These are phyloP conservation scores for Geotrichum klebahnii DNA, from an alignment of 1,139 yeast species.

Conservation along the genomic window DNA sequence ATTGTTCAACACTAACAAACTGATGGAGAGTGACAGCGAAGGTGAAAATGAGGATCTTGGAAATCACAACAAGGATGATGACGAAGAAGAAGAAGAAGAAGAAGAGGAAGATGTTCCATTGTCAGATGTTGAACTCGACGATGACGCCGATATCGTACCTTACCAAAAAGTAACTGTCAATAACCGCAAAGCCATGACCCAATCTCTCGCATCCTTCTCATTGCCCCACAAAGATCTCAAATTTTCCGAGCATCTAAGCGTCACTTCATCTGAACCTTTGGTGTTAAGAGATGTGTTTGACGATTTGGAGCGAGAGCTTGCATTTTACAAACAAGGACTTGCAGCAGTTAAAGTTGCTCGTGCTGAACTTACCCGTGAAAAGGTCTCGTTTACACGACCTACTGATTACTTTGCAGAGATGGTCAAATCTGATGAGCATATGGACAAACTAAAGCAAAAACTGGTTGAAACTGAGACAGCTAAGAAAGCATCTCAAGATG, in stretches of 20 bases:
- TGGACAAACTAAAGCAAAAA: conserved; percentile 86
- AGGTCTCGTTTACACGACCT: conserved; percentile 89
- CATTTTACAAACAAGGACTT: conserved; percentile 87
- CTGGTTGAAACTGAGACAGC: conserved; percentile 81
- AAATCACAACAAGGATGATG: conserved; percentile 30
- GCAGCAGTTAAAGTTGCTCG: conserved; percentile 78
- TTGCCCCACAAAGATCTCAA: conserved; percentile 49
- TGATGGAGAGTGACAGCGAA: conserved; percentile 22
- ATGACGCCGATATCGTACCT: conserved; percentile 86
- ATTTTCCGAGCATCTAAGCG: conserved; percentile 78
- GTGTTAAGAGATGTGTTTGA: conserved; percentile 86
- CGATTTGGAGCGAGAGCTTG: conserved; percentile 83
- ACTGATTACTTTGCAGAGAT: conserved; percentile 95
- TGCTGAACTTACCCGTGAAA: conserved; percentile 55
- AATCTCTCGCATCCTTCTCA: conserved; percentile 35
- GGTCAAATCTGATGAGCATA: conserved; percentile 97
- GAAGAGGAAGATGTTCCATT: conserved; percentile 51
- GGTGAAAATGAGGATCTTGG: conserved; percentile 23
- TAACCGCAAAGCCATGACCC: conserved; percentile 41
- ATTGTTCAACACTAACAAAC: conserved; percentile 22
- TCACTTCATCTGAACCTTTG: conserved; percentile 57
- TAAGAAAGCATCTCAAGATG: conserved; percentile 89
- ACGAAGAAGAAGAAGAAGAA: conserved; percentile 34
- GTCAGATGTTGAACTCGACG: conserved; percentile 64
- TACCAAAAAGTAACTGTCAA: conserved; percentile 73